Percentiles rank a stretch among this genome's conserved stretches.
phyloP scores from a whole-genome alignment of 169 alveolate species.

The Cyclospora cayetanensis region DNA sequence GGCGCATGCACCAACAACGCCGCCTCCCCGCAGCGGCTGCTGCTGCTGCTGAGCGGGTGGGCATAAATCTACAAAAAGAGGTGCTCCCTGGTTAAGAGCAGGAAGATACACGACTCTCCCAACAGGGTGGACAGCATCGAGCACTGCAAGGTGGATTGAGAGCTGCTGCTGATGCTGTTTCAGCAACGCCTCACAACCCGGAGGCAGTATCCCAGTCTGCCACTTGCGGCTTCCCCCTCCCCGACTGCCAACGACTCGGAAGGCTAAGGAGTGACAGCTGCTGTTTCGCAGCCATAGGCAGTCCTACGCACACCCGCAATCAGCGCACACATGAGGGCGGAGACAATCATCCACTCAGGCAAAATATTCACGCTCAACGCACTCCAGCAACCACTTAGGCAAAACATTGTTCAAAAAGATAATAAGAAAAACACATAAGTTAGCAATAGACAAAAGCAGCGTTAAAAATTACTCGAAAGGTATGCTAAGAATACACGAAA shows the following conservation, averaged over 20 bases:
- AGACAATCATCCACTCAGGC: no score
- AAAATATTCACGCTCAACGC: no score
- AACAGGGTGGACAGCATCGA: not conserved
- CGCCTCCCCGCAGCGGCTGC: not conserved
- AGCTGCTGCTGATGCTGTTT: conserved; percentile 4
- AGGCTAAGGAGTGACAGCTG: conserved; percentile 53
- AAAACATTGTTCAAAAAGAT: not conserved
- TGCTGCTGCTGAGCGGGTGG: not conserved
- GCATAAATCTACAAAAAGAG: not conserved
- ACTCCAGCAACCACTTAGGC: no score
- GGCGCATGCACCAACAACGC: not conserved
- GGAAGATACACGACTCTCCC: not conserved
- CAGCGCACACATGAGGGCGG: no score
- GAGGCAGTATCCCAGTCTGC: conserved; percentile 44
- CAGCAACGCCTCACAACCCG: conserved; percentile 21
- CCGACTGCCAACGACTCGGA: not conserved
- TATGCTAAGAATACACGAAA: no score
- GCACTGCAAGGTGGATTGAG: not conserved
- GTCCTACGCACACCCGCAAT: conserved; percentile 29
- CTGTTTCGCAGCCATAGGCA: conserved; percentile 55
- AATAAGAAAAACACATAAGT: not conserved
- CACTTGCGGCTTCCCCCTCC: not conserved
- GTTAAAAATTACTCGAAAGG: not conserved
- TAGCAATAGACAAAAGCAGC: not conserved
- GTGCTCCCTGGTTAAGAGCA: not conserved